phyloP scores from a whole-genome alignment of 371 early-diverging fungal species.

The Mortierella sp. region DNA sequence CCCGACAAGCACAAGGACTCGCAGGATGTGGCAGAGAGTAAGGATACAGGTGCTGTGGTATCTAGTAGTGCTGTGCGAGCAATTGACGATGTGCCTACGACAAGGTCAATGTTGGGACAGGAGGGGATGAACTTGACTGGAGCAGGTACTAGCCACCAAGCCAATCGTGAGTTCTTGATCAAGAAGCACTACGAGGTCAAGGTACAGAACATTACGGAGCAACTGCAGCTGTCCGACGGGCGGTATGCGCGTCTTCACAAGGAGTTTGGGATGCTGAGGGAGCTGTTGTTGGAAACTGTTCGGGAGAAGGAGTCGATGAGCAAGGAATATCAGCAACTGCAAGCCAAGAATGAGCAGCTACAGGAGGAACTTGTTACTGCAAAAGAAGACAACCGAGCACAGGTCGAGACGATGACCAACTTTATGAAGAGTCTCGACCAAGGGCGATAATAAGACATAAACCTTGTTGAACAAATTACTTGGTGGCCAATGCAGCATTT shows the following conservation, averaged over 20 bases:
- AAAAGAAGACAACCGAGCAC: constrained; percentile 43
- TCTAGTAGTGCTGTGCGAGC: background rate
- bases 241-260: constrained; percentile 41
- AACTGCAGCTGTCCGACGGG: constrained; percentile 49
- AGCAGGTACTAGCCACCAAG: constrained; percentile 12
- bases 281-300: constrained; percentile 36
- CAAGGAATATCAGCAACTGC: constrained; percentile 18
- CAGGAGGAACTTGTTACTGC: constrained; percentile 41
- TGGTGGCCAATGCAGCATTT: too few relatives aligned
- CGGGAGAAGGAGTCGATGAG: constrained; percentile 13
- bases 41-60: background rate
- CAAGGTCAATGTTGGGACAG: background rate
- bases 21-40: background rate
- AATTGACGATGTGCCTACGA: background rate
- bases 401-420: constrained; percentile 50
- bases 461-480: background rate
- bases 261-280: constrained; percentile 48
- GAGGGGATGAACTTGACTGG: background rate
- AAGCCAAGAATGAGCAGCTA: constrained; percentile 29
- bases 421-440: constrained; percentile 44
- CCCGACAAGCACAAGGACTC: background rate
- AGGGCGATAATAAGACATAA: constrained; percentile 9
- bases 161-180: constrained; percentile 56
- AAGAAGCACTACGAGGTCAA: constrained; percentile 61
- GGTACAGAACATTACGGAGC: constrained; percentile 49